phyloP scores from a whole-genome alignment of 805 yeast species.

The Metschnikowia kunwiensis region DNA sequence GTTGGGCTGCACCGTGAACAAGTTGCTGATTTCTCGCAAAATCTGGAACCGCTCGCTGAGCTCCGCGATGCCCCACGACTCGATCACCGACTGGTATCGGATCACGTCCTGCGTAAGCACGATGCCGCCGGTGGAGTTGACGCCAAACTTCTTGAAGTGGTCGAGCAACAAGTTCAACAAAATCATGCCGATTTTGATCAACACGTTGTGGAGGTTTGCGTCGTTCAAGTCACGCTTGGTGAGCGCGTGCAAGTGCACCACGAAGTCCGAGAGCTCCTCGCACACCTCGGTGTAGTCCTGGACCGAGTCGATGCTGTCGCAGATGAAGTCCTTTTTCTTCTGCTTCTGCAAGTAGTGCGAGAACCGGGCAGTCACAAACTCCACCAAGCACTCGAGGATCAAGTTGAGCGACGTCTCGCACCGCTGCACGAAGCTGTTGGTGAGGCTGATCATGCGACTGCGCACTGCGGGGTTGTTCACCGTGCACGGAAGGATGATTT shows the following conservation, averaged over 20 bases:
- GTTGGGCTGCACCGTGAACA: slow-evolving; percentile 82
- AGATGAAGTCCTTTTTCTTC: slow-evolving; percentile 66
- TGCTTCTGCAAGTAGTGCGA: slow-evolving; percentile 53
- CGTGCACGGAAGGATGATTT: slow-evolving; percentile 73
- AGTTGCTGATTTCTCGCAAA: slow-evolving; percentile 75
- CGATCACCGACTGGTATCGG: slow-evolving; percentile 66
- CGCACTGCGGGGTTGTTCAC: slow-evolving; percentile 55
- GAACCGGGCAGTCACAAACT: slow-evolving; percentile 51
- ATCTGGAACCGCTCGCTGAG: slow-evolving; percentile 63
- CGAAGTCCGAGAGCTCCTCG: slow-evolving; percentile 54
- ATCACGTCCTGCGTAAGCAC: slow-evolving; percentile 80
- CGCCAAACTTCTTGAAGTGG: slow-evolving; percentile 73
- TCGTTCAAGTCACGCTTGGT: slow-evolving; percentile 35
- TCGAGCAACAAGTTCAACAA: slow-evolving; percentile 57
- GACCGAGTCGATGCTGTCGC: slow-evolving; percentile 38
- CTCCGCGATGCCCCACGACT: slow-evolving; percentile 61
- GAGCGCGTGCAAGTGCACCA: slow-evolving; percentile 41
- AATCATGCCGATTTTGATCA: slow-evolving; percentile 55
- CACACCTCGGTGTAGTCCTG: slow-evolving; percentile 70
- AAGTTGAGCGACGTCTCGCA: slow-evolving; percentile 66
- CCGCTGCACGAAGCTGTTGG: slow-evolving; percentile 57
- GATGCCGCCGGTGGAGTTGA: slow-evolving; percentile 79
- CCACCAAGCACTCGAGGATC: slow-evolving; percentile 57
- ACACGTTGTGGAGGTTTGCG: slow-evolving; percentile 47
- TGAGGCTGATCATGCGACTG: slow-evolving; percentile 55